phyloP scores from a whole-genome alignment of 148 eudicot genomes.

The Chenopodium album region DNA sequence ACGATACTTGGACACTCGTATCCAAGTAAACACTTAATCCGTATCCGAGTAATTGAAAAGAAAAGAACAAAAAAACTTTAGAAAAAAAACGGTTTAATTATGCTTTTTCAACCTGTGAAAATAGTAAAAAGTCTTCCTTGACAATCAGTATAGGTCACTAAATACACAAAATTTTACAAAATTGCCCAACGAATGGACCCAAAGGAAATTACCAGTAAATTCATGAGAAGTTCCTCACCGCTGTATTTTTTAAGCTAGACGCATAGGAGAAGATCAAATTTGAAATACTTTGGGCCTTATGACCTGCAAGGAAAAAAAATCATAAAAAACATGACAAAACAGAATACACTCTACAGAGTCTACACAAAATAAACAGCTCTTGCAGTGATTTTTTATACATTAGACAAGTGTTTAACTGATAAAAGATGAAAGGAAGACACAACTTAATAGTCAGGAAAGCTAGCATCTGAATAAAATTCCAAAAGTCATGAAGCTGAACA shows the following conservation, averaged over 20 bases:
- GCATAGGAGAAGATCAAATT: slow-evolving; percentile 57
- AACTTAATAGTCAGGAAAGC: not conserved
- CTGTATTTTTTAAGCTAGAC: slow-evolving; percentile 57
- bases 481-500: not conserved
- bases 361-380: too few relatives aligned
- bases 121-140: not conserved
- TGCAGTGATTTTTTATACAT: too few relatives aligned
- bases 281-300: slow-evolving; percentile 48
- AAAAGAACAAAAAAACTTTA: not conserved
- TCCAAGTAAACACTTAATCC: too few relatives aligned
- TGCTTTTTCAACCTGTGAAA: not conserved
- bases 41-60: too few relatives aligned
- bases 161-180: slow-evolving; percentile 19
- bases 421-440: not conserved
- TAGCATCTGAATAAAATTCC: not conserved
- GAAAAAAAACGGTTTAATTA: not conserved
- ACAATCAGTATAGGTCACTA: not conserved
- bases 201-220: slow-evolving; percentile 48
- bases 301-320: slow-evolving; percentile 43
- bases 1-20: too few relatives aligned
- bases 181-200: slow-evolving; percentile 26
- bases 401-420: not conserved
- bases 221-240: slow-evolving; percentile 82
- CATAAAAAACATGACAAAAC: slow-evolving; percentile 8
- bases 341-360: not conserved